Percentiles rank a stretch among this genome's conserved stretches.
Conservation (phyloP, 306 rosid species). For the Potentilla sterilis region DNA sequence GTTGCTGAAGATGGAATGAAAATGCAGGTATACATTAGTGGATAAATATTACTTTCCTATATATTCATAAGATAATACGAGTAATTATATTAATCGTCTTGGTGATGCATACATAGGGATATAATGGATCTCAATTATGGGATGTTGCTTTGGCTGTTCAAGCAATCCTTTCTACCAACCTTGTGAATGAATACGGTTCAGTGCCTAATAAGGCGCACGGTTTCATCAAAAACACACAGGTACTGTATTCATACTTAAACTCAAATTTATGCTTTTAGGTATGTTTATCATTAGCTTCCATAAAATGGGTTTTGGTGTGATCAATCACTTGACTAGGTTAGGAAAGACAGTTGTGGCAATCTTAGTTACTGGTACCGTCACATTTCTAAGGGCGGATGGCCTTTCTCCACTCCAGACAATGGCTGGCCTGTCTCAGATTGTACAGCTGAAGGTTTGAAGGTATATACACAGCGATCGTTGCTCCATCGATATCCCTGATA, state of each 20-base stretch:
- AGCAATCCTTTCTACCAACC: constrained; percentile 60
- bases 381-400: constrained; percentile 70
- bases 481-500: neutral
- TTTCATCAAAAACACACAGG: constrained; percentile 59
- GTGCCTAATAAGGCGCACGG: constrained; percentile 55
- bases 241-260: constrained; percentile 9
- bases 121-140: constrained; percentile 74
- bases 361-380: constrained; percentile 58
- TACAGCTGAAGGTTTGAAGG: constrained; percentile 78
- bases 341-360: constrained; percentile 37
- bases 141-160: constrained; percentile 62
- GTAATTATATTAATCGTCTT: neutral
- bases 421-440: constrained; percentile 74
- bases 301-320: neutral
- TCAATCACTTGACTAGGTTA: constrained; percentile 30
- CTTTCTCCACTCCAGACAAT: constrained; percentile 70
- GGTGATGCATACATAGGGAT: constrained; percentile 40
- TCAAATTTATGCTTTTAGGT: neutral
- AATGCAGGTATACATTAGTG: constrained; percentile 54
- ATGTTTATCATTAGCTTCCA: neutral
- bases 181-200: constrained; percentile 46
- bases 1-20: constrained; percentile 90
- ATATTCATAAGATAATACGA: neutral
- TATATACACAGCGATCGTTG: neutral
- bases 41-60: neutral